Conservation (phyloP, 2,329 filamentous ascomycete species). For the Polychaeton citri region DNA sequence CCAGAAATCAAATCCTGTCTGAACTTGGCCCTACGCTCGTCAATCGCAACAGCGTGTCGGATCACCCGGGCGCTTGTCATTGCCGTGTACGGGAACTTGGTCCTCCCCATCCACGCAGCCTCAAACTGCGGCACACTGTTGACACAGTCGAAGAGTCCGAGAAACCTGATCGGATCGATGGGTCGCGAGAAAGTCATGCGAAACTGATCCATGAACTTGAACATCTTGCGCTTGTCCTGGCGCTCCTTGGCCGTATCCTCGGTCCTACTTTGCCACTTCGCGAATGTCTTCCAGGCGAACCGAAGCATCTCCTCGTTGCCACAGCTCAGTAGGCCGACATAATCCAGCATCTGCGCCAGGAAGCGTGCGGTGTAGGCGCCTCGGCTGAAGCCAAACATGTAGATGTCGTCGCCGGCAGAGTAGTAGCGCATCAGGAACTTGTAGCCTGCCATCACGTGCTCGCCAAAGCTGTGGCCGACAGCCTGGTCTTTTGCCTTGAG, state of each 20-base stretch:
- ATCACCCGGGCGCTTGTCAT: slow-evolving; percentile 45
- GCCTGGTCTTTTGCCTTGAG: slow-evolving; percentile 66
- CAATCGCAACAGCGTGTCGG: slow-evolving; percentile 56
- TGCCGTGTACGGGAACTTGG: slow-evolving; percentile 57
- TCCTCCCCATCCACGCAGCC: slow-evolving; percentile 61
- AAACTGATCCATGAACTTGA: slow-evolving; percentile 64
- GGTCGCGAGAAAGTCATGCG: slow-evolving; percentile 69
- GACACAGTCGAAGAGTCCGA: slow-evolving; percentile 72
- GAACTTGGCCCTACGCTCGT: slow-evolving; percentile 59
- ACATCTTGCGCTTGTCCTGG: slow-evolving; percentile 47
- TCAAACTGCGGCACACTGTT: slow-evolving; percentile 72
- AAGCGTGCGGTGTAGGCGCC: slow-evolving; percentile 24
- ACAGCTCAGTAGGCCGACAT: slow-evolving; percentile 63
- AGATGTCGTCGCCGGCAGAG: slow-evolving; percentile 18
- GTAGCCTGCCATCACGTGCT: slow-evolving; percentile 75
- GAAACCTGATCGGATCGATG: slow-evolving; percentile 54
- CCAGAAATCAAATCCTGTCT: slow-evolving; percentile 52
- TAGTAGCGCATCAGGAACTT: slow-evolving; percentile 31
- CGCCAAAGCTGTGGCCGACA: slow-evolving; percentile 64
- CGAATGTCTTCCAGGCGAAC: slow-evolving; percentile 74
- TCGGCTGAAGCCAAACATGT: slow-evolving; percentile 22
- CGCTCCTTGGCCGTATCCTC: slow-evolving; percentile 29
- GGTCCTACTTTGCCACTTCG: slow-evolving; percentile 54
- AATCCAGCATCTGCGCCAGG: slow-evolving; percentile 71
- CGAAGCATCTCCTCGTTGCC: slow-evolving; percentile 77